Evolutionary conservation across 352 stramenopile genomes (phyloP).

Genomic region (Globisporangium yorkense): DNA sequence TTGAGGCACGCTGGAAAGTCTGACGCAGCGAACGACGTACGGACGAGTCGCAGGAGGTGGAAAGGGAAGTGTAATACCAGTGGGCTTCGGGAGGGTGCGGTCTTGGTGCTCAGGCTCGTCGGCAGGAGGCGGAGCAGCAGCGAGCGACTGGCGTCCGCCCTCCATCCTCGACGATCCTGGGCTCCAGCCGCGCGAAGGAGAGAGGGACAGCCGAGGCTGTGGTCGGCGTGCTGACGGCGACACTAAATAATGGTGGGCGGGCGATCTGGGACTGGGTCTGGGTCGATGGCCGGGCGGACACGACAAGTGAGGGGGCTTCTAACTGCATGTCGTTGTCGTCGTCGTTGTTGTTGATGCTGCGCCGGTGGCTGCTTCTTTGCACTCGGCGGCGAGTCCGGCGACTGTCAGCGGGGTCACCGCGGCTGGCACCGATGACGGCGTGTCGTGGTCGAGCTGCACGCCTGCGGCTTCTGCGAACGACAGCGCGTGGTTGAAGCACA

Average conservation of each 20-base stretch:
- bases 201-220: not conserved
- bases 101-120: not conserved
- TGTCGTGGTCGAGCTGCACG: not conserved
- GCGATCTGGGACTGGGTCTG: not conserved
- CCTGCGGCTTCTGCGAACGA: slow-evolving; percentile 13
- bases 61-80: not conserved
- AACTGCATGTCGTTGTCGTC: slow-evolving; percentile 8
- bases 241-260: not conserved
- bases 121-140: not conserved
- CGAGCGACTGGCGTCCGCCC: not conserved
- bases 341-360: slow-evolving; percentile 13
- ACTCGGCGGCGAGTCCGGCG: slow-evolving; percentile 3
- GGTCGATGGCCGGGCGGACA: not conserved
- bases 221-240: not conserved
- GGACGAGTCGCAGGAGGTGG: not conserved
- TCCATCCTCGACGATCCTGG: not conserved
- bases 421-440: not conserved
- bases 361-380: slow-evolving; percentile 10
- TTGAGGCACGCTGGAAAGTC: too few relatives aligned
- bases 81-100: not conserved
- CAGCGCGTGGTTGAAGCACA: slow-evolving; percentile 66
- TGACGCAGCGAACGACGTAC: not conserved
- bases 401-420: not conserved
- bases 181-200: not conserved
- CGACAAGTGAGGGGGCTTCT: not conserved